These are phyloP conservation scores for Russula earlei DNA, from an alignment of 768 basidiomycete species.

Conservation along the genomic window DNA sequence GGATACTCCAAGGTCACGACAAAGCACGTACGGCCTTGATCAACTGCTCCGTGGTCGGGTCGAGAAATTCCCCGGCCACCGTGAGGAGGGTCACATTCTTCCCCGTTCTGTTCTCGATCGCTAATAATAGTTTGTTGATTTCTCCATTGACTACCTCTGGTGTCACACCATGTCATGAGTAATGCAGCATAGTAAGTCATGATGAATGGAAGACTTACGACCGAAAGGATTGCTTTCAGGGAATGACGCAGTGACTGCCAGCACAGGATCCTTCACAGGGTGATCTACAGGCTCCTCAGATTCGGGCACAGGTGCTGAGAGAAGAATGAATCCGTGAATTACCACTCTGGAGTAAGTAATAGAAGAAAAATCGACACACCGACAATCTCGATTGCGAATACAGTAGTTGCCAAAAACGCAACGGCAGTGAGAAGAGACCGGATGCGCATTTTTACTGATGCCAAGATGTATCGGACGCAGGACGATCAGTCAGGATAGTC, in stretches of 20 bases:
- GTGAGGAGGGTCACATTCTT: slow-evolving; percentile 59
- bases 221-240: slow-evolving; percentile 67
- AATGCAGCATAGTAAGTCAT: background rate
- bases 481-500: background rate
- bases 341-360: background rate
- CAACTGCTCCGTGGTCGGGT: slow-evolving; percentile 51
- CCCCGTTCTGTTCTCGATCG: slow-evolving; percentile 68
- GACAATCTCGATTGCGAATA: slow-evolving; percentile 16
- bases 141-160: slow-evolving; percentile 79
- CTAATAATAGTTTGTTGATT: slow-evolving; percentile 54
- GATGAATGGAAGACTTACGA: slow-evolving; percentile 39
- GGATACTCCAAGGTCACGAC: background rate
- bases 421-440: slow-evolving; percentile 10
- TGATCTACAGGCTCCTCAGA: slow-evolving; percentile 23
- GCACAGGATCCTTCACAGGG: slow-evolving; percentile 38
- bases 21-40: slow-evolving; percentile 59
- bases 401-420: slow-evolving; percentile 13
- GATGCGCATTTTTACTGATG: slow-evolving; percentile 16
- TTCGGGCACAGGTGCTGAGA: background rate
- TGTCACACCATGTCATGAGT: background rate
- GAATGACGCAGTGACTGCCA: slow-evolving; percentile 47
- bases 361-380: slow-evolving; percentile 7
- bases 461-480: background rate
- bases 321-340: background rate
- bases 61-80: slow-evolving; percentile 58